Evolutionary conservation across 306 rosid species (phyloP), one percentile per base, ranked within the genome.

Genomic region (Trifolium repens): DNA sequence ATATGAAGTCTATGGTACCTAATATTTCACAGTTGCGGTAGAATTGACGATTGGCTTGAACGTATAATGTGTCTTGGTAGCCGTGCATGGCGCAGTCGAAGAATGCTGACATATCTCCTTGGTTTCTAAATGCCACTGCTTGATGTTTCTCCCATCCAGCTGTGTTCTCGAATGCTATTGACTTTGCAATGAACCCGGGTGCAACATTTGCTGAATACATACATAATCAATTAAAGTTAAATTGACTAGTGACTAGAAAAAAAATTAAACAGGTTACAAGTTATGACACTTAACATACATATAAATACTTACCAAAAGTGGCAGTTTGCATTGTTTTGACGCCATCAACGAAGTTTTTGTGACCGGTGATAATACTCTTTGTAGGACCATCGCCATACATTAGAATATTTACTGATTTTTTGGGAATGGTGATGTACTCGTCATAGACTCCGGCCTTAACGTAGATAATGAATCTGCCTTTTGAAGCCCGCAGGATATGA

Each of bases 361-460:
- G 34, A 73, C 88, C 88, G 0, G 88, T 84, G 71, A 84, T 10
- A 60, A 84, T 70, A 42, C 73, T 84, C 52, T 10, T 81, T 37
- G 83, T 77, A 15, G 93, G 83, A 17, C 97, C 97, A 46, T 92
- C 97, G 0, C 97, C 97, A 13, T 88, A 92, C 67, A 92, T 81
- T 53, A 80, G 83, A 26, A 92, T 55, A 58, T 90, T 90, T 0
- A 0, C 32, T 16, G 77, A 11, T 2, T 26, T 16, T 35, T 88
- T 87, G 4, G 82, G 75, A 13, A 92, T 24, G 1, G 9, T 77
- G 59, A 90, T 57, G 67, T 82, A 76, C 82, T 92, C 97, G 4
- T 78, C 10, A 52, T 92, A 92, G 13, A 85, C 27, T 1, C 97
- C 97, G 10, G 87, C 85, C 80, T 90, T 92, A 54, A 92, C 87